Conservation (phyloP, 192 early-diverging fungal genomes). For the Podila horticola region DNA sequence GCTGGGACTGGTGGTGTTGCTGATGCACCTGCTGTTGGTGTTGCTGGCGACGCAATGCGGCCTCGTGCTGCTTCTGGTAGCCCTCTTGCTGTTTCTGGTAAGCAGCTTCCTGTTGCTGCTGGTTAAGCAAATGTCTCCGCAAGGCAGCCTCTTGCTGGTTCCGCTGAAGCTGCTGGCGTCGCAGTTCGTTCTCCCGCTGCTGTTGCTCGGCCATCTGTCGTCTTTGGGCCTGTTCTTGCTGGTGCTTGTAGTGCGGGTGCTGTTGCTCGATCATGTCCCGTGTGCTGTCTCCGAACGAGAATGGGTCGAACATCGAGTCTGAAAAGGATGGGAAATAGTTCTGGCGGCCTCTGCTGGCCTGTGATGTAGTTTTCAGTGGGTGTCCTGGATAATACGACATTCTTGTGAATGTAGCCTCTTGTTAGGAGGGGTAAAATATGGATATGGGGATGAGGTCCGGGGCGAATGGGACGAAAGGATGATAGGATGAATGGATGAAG, state of each 20-base stretch:
- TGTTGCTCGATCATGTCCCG: background rate
- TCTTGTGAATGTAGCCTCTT: background rate
- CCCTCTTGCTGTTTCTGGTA: background rate
- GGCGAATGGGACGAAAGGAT: background rate
- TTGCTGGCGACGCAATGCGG: background rate
- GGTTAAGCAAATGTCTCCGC: background rate
- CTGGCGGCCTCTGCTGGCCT: constrained; percentile 10
- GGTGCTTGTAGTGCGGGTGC: background rate
- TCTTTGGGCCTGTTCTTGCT: constrained; percentile 9
- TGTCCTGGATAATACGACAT: background rate
- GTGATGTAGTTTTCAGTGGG: background rate
- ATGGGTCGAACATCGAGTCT: constrained; percentile 19
- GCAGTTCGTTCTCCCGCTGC: background rate
- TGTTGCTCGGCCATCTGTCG: background rate
- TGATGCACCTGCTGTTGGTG: constrained; percentile 11
- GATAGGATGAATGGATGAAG: background rate
- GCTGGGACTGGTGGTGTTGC: background rate
- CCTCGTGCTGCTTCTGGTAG: background rate
- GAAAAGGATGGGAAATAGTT: constrained; percentile 41
- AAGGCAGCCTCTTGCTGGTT: background rate
- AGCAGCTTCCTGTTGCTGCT: background rate
- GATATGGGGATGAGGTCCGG: no score
- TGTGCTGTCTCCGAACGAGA: background rate
- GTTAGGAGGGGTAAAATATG: background rate
- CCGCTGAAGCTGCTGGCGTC: background rate